A percentile compares a stretch with the other conserved stretches of the same genome.
Conservation (phyloP, 495 filamentous ascomycete species). For the Lophium mytilinum region DNA sequence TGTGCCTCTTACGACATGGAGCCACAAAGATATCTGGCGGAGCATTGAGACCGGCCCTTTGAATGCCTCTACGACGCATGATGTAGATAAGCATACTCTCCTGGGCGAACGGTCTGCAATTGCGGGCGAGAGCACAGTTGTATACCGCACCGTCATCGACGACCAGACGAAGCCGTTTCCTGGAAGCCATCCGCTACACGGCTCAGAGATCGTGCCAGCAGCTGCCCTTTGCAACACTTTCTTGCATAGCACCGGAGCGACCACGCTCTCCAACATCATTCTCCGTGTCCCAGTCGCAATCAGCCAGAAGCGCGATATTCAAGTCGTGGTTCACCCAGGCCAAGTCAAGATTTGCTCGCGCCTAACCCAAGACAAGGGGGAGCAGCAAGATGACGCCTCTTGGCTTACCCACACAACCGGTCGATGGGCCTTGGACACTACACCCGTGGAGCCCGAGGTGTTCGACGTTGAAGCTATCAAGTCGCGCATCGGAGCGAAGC, state of each 20-base stretch:
- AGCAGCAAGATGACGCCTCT: slow-evolving; percentile 15
- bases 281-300: slow-evolving; percentile 34
- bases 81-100: slow-evolving; percentile 31
- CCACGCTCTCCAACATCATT: slow-evolving; percentile 18
- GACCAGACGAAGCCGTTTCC: slow-evolving; percentile 32
- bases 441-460: background rate
- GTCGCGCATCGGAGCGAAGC: slow-evolving; percentile 15
- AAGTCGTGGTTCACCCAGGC: slow-evolving; percentile 28
- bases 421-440: slow-evolving; percentile 1
- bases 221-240: slow-evolving; percentile 39
- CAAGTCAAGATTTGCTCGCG: slow-evolving; percentile 29
- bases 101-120: slow-evolving; percentile 29
- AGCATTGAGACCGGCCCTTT: slow-evolving; percentile 30
- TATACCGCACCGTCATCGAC: slow-evolving; percentile 30
- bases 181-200: slow-evolving; percentile 20
- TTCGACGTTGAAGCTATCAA: slow-evolving; percentile 22
- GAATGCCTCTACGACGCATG: slow-evolving; percentile 15
- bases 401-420: slow-evolving; percentile 40
- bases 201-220: slow-evolving; percentile 39
- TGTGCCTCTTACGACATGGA: slow-evolving; percentile 45
- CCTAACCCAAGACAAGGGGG: slow-evolving; percentile 15
- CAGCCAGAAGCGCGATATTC: slow-evolving; percentile 31
- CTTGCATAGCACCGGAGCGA: slow-evolving; percentile 22
- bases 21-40: slow-evolving; percentile 46
- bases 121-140: slow-evolving; percentile 22